Percentiles rank a stretch among this genome's conserved stretches.
These are phyloP conservation scores for Puccinia polysora DNA, from an alignment of 1,284 basidiomycete species.

Conservation along the genomic window DNA sequence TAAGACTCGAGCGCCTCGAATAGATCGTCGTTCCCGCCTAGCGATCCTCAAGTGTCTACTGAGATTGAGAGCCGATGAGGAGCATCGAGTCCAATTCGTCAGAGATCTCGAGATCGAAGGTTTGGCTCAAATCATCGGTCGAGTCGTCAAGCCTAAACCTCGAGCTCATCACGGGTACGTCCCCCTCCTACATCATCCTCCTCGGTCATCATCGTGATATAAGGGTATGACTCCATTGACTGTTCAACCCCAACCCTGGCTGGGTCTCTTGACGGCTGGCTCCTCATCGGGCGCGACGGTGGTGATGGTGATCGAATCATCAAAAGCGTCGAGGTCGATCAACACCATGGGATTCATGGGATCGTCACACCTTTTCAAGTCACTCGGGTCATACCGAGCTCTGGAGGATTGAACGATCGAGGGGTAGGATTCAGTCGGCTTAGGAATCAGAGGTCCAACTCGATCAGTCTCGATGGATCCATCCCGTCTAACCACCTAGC, in stretches of 20 bases:
- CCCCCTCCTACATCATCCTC: neutral
- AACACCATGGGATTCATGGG: too few relatives aligned
- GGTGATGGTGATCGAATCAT: too few relatives aligned
- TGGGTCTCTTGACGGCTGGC: too few relatives aligned
- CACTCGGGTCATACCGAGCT: too few relatives aligned
- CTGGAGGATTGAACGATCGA: too few relatives aligned
- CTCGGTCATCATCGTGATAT: too few relatives aligned
- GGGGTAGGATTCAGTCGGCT: too few relatives aligned
- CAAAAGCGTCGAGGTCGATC: too few relatives aligned
- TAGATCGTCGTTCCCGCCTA: constrained; percentile 61
- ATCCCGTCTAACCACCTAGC: too few relatives aligned
- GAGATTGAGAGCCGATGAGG: constrained; percentile 81
- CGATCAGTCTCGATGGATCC: neutral
- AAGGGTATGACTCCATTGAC: neutral
- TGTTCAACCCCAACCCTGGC: too few relatives aligned
- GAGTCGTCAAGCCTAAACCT: constrained; percentile 45
- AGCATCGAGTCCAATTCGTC: constrained; percentile 76
- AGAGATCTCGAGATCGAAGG: constrained; percentile 56
- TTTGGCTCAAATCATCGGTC: constrained; percentile 54
- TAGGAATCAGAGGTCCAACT: constrained; percentile 9
- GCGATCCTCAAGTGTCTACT: constrained; percentile 79
- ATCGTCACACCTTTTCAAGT: too few relatives aligned
- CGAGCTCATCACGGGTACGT: constrained; percentile 1
- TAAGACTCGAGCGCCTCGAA: constrained; percentile 41
- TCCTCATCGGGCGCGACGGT: too few relatives aligned